These are phyloP conservation scores for Oleoguttula mirabilis DNA, from an alignment of 495 filamentous ascomycete genomes.

Conservation along the genomic window DNA sequence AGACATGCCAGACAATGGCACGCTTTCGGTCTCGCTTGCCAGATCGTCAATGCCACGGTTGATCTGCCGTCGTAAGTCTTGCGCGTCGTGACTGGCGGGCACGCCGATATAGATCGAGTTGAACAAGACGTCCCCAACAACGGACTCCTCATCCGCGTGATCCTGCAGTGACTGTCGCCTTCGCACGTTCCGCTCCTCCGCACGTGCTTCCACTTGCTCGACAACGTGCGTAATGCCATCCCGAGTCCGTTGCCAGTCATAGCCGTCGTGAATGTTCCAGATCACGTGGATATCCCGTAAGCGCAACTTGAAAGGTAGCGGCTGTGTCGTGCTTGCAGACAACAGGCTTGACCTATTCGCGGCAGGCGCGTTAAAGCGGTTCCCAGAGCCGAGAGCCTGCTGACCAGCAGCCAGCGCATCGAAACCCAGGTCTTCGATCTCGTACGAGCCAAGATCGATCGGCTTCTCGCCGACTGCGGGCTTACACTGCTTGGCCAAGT, in stretches of 20 bases:
- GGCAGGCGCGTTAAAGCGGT: constrained; percentile 44
- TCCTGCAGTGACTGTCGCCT: constrained; percentile 39
- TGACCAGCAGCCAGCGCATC: constrained; percentile 36
- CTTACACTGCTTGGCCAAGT: constrained; percentile 14
- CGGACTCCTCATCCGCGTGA: constrained; percentile 61
- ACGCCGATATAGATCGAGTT: constrained; percentile 98
- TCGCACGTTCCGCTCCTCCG: constrained; percentile 53
- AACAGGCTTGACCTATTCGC: not conserved
- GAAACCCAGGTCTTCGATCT: constrained; percentile 17
- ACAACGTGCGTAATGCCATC: constrained; percentile 62
- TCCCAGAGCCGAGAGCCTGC: constrained; percentile 56
- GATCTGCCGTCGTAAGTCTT: constrained; percentile 67
- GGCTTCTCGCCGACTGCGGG: not conserved
- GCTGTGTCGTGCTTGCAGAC: not conserved
- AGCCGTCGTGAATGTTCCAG: constrained; percentile 97
- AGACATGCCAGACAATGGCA: constrained; percentile 24
- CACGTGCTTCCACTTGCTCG: constrained; percentile 69
- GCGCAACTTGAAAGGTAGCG: constrained; percentile 54
- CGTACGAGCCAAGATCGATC: constrained; percentile 14
- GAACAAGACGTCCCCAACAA: constrained; percentile 92
- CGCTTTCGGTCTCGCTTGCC: constrained; percentile 51
- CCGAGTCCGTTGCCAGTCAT: constrained; percentile 83
- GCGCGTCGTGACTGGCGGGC: constrained; percentile 69
- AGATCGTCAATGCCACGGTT: constrained; percentile 79
- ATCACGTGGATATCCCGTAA: constrained; percentile 84